These are phyloP conservation scores for Euclidium syriacum DNA, from an alignment of 345 rosid species.

Conservation along the genomic window DNA sequence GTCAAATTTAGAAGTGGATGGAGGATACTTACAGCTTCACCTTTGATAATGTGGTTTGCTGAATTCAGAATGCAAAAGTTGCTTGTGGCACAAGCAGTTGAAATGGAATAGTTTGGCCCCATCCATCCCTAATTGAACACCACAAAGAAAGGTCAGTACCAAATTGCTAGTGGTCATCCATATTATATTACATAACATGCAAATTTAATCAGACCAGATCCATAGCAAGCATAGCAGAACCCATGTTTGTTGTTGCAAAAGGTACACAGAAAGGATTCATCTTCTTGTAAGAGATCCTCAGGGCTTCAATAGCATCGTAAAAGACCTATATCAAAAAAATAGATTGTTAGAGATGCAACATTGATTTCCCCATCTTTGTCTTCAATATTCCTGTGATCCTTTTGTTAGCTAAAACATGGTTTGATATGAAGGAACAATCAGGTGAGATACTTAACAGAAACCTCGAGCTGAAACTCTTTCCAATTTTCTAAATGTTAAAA, in stretches of 20 bases:
- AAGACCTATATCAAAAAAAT: constrained; percentile 57
- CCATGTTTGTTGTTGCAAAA: constrained; percentile 97
- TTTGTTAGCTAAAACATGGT: background rate
- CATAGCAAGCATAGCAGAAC: constrained; percentile 98
- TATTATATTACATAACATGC: background rate
- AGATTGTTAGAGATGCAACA: background rate
- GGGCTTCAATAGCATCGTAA: constrained; percentile 83
- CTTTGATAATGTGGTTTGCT: constrained; percentile 86
- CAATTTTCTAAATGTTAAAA: background rate
- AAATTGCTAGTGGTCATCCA: background rate
- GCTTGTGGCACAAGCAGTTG: constrained; percentile 95
- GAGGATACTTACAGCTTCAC: constrained; percentile 86
- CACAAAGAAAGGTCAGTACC: constrained; percentile 12
- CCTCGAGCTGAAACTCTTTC: background rate
- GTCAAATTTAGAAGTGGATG: background rate
- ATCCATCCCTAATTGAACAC: constrained; percentile 75
- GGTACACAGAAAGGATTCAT: constrained; percentile 97
- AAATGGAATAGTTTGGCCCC: constrained; percentile 97
- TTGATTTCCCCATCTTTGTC: background rate
- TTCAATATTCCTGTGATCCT: background rate
- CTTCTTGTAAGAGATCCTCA: constrained; percentile 80
- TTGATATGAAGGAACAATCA: background rate
- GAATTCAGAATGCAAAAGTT: constrained; percentile 91
- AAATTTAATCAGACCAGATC: constrained; percentile 65
- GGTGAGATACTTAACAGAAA: background rate